Evolutionary conservation across 495 filamentous ascomycete genomes (phyloP), one percentile per base, ranked within the genome.

Genomic region (Collariella sp.): DNA sequence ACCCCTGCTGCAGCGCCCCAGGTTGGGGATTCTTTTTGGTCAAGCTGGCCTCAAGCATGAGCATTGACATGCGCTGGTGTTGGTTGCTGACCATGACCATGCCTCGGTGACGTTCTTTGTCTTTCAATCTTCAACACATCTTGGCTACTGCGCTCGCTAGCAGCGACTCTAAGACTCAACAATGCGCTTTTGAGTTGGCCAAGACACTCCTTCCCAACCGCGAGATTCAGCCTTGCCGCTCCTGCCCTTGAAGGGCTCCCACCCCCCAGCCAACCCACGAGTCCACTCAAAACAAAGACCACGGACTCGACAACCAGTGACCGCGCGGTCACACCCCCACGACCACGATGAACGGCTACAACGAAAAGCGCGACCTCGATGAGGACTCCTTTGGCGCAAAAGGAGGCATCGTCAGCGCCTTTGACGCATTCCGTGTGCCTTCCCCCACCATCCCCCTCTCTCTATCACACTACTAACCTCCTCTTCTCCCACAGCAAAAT

Each of bases 391-490:
- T 95, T 70, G 87, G 83, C 58, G 82, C 84, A 57, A 86, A 87
- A 72, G 72, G 72, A 38, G 76, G 75, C 62, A 78, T 84, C 49
- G 78, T 96, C 62, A 80, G 83, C 69, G 87, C 89, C 35, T 98
- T 98, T 70, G 93, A 98, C 80, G 91, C 91, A 60, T 98, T 98
- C 70, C 93, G 91, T 96, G 79, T 65, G 87, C 82, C 19, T 42
- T 59, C 34, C 47, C 82, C 19, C 45, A 59, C 40, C 50, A 45
- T 10, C 49, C 31, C 15, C 41, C 22, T 23, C 41, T 15, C 39
- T 36, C 36, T 38, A 31, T 22, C 12, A 23, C 35, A 42, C 24
- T 24, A 60, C 70, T 74, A 61, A 70, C 62, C 47, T 46, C 39
- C 42, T 19, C 26, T 29, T 50, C 47, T 12, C 43, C 18, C 23